Base-by-base conservation (phyloP, 2,329 filamentous ascomycete species). In the Pyrenochaeta sp. region DNA sequence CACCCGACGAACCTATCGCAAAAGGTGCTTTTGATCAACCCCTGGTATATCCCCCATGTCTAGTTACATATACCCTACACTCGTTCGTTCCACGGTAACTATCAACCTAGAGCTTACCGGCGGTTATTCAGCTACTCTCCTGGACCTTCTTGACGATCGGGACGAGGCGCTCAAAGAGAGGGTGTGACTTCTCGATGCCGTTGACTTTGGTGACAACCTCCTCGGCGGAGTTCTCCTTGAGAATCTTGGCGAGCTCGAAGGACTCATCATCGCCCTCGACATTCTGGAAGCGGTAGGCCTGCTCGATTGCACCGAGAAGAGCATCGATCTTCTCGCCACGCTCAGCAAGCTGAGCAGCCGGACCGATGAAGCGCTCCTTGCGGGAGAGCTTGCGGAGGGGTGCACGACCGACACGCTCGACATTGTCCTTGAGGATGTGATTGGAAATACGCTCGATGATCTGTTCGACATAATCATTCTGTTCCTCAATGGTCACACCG, bases 291-390 rank as follows among this genome's bases (percentile, higher is more conserved):
- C 91, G 91, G 78, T 99, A 90, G 6, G 92, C 90, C 88, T 94
- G 92, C 84, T 98, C 94, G 45, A 95, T 87, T 22, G 92, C 91
- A 57, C 90, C 90, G 52, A 98, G 83, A 30, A 99, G 85, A 52
- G 86, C 88, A 56, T 88, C 85, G 77, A 89, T 90, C 68, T 87
- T 85, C 79, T 92, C 84, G 58, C 88, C 92, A 59, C 86, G 84
- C 83, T 97, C 92, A 45, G 93, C 93, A 19, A 99, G 87, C 80
- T 96, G 91, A 9, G 91, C 88, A 45, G 95, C 94, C 5, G 95
- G 95, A 45, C 91, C 93, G 69, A 99, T 89, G 83, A 99, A 97
- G 44, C 95, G 93, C 83, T 99, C 95, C 82, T 96, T 95, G 79
- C 93, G 91, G 65, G 90, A 90, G 34, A 99, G 86, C 85, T 99